Percentiles rank a stretch among this genome's conserved stretches.
phyloP scores from a whole-genome alignment of 768 basidiomycete genomes.

The Xanthoconium stramineum region DNA sequence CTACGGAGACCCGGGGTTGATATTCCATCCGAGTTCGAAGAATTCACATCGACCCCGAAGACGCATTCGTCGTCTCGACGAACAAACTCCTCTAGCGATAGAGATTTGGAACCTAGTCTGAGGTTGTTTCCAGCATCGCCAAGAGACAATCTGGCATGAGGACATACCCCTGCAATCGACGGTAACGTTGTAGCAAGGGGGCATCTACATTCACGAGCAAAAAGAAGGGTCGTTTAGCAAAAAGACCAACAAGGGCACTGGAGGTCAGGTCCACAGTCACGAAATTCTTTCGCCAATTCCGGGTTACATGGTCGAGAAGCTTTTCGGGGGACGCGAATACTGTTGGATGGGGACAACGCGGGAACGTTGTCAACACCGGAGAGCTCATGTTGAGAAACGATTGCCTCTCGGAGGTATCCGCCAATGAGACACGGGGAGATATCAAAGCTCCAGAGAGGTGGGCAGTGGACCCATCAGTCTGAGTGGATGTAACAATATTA shows the following conservation, averaged over 20 bases:
- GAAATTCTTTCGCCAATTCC: conserved; percentile 74
- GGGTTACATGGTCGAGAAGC: conserved; percentile 74
- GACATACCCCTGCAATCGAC: conserved; percentile 51
- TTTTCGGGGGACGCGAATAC: conserved; percentile 45
- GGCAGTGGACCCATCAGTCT: not conserved
- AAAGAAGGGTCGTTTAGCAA: conserved; percentile 87
- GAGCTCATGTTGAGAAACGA: conserved; percentile 24
- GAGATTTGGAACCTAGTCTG: conserved; percentile 15
- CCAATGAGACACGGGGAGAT: not conserved
- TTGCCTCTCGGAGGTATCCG: conserved; percentile 2
- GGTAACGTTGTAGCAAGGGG: conserved; percentile 67
- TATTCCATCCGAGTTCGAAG: conserved; percentile 20
- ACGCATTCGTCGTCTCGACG: conserved; percentile 63
- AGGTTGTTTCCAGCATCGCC: conserved; percentile 5
- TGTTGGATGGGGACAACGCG: conserved; percentile 20
- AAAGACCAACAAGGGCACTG: conserved; percentile 55
- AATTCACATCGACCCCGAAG: conserved; percentile 44
- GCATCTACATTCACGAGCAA: conserved; percentile 82
- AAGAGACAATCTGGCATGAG: not conserved
- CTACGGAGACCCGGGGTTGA: conserved; percentile 15
- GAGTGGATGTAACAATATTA: not conserved
- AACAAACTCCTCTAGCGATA: conserved; percentile 72
- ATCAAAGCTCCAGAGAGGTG: not conserved
- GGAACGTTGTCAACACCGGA: conserved; percentile 12
- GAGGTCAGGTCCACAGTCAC: conserved; percentile 75